Conservation (phyloP, 495 filamentous ascomycete genomes). For the Ascobolus immersus region DNA sequence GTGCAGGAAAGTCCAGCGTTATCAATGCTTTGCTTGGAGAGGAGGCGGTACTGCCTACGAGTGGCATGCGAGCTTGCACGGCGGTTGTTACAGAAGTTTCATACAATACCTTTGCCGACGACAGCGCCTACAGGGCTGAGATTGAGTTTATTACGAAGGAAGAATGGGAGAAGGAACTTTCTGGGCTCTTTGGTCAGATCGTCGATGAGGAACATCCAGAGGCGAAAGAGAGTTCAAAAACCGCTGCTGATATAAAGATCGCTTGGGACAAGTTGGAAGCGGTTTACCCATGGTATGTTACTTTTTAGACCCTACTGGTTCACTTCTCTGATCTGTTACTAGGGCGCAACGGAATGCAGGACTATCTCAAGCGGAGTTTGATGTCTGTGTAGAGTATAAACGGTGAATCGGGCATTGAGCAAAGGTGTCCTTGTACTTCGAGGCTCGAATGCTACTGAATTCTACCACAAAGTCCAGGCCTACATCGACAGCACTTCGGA, state of each 20-base stretch:
- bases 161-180: slow-evolving; percentile 33
- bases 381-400: too few relatives aligned
- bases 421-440: too few relatives aligned
- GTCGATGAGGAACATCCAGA: slow-evolving; percentile 18
- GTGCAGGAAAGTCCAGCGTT: slow-evolving; percentile 32
- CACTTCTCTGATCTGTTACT: too few relatives aligned
- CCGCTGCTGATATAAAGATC: slow-evolving; percentile 36
- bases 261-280: slow-evolving; percentile 37
- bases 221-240: too few relatives aligned
- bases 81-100: slow-evolving; percentile 41
- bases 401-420: too few relatives aligned
- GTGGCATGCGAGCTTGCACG: slow-evolving; percentile 38
- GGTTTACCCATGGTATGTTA: slow-evolving; percentile 26
- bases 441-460: slow-evolving; percentile 16
- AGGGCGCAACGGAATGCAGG: too few relatives aligned
- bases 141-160: slow-evolving; percentile 32
- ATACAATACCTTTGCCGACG: slow-evolving; percentile 28
- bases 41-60: too few relatives aligned
- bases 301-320: too few relatives aligned
- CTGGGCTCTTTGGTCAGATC: slow-evolving; percentile 26
- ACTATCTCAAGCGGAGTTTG: too few relatives aligned
- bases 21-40: slow-evolving; percentile 36
- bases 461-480: slow-evolving; percentile 22
- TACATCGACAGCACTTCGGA: slow-evolving; percentile 26
- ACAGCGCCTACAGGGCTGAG: slow-evolving; percentile 28